Percentiles rank a stretch among this genome's conserved stretches.
Evolutionary conservation across 2,329 filamentous ascomycete genomes (phyloP).

Genomic region (Fonsecaea pugnacius): DNA sequence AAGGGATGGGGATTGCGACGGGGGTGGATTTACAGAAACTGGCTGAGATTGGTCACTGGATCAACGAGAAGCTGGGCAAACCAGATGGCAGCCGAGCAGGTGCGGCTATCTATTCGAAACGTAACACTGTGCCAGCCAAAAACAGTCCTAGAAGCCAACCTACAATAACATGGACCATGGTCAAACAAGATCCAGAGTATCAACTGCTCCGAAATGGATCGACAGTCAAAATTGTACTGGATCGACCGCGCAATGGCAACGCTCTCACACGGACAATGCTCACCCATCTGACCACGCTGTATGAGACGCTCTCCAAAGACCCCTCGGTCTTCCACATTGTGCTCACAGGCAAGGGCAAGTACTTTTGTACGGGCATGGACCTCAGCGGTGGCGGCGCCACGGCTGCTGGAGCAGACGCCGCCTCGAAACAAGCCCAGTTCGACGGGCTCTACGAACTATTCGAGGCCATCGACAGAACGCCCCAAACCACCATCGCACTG

Average conservation of each 20-base stretch:
- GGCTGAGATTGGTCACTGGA: conserved; percentile 73
- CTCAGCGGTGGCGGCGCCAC: conserved; percentile 36
- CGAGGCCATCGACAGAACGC: conserved; percentile 46
- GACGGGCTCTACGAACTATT: conserved; percentile 39
- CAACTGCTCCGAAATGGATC: conserved; percentile 40
- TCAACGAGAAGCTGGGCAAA: conserved; percentile 67
- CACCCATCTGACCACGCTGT: conserved; percentile 39
- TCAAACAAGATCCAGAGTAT: conserved; percentile 37
- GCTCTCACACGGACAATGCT: conserved; percentile 47
- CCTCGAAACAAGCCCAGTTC: conserved; percentile 31
- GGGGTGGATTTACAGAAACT: conserved; percentile 56
- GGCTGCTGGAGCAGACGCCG: conserved; percentile 30
- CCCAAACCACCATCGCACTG: conserved; percentile 49
- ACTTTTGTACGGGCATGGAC: conserved; percentile 36
- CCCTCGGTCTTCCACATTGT: conserved; percentile 40
- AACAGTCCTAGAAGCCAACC: background rate
- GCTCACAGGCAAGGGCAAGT: conserved; percentile 28
- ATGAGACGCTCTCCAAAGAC: conserved; percentile 38
- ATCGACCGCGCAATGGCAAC: conserved; percentile 48
- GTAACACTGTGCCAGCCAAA: background rate
- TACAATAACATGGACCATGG: conserved; percentile 32
- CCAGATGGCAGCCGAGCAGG: conserved; percentile 68
- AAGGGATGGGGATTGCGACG: conserved; percentile 60
- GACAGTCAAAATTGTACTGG: conserved; percentile 38
- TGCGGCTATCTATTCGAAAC: conserved; percentile 51